Conservation (phyloP, 2,329 filamentous ascomycete species). For the Pseudohalonectria lignicola region DNA sequence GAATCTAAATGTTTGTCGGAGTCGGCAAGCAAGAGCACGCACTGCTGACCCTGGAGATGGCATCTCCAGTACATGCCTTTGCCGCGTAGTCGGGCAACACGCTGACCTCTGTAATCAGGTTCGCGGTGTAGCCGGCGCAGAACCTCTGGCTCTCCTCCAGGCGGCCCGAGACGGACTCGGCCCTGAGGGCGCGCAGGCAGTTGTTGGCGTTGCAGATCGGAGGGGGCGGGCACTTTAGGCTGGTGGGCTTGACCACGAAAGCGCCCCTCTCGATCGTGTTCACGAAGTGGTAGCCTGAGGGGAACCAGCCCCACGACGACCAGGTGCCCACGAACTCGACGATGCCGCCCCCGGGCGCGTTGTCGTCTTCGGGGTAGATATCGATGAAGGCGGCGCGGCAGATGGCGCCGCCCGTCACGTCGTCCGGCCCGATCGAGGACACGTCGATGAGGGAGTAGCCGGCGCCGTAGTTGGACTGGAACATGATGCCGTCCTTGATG, state of each 20-base stretch:
- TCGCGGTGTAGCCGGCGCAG: slow-evolving; percentile 13
- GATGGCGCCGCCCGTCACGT: slow-evolving; percentile 25
- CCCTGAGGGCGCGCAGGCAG: slow-evolving; percentile 21
- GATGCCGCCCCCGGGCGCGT: slow-evolving; percentile 18
- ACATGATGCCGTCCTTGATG: slow-evolving; percentile 24
- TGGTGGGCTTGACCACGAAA: slow-evolving; percentile 20
- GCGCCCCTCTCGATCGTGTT: slow-evolving; percentile 36
- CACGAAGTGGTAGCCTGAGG: slow-evolving; percentile 23
- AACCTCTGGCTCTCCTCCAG: slow-evolving; percentile 17
- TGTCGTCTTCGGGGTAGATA: slow-evolving; percentile 34
- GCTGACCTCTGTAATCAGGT: background rate
- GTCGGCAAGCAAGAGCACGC: slow-evolving; percentile 12
- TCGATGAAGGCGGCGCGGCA: slow-evolving; percentile 34
- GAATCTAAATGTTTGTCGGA: too few species aligned
- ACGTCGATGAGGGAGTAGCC: slow-evolving; percentile 25
- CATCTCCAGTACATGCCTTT: slow-evolving; percentile 9
- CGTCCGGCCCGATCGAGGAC: slow-evolving; percentile 14
- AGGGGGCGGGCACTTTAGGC: slow-evolving; percentile 1
- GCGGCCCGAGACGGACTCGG: slow-evolving; percentile 17
- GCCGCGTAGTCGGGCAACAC: background rate
- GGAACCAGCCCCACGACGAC: slow-evolving; percentile 31
- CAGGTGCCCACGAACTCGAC: slow-evolving; percentile 29
- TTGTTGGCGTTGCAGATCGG: slow-evolving; percentile 15
- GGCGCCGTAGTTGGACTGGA: slow-evolving; percentile 33
- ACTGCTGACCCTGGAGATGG: slow-evolving; percentile 9